Evolutionary conservation across 805 yeast genomes (phyloP).

Genomic region (Candida jianshihensis): DNA sequence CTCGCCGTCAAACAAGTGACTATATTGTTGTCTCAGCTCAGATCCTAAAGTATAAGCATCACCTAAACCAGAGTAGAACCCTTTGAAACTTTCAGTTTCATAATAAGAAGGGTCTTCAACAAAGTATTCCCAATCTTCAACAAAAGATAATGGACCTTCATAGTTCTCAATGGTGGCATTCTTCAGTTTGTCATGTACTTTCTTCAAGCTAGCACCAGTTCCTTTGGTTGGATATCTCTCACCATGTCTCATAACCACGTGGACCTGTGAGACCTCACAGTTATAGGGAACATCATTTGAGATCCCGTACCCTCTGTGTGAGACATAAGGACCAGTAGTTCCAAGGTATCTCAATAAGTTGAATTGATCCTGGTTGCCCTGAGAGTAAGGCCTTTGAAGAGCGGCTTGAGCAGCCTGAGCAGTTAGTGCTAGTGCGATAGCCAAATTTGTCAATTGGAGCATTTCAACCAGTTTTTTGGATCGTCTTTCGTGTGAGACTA

Average conservation of each 20-base stretch:
- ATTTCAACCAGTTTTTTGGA: no score
- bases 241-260: conserved; percentile 69
- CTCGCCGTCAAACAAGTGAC: conserved; percentile 30
- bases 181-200: conserved; percentile 27
- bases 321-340: conserved; percentile 52
- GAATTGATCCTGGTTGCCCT: conserved; percentile 13
- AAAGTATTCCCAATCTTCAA: conserved; percentile 48
- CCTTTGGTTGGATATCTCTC: conserved; percentile 60
- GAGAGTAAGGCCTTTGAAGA: conserved; percentile 13
- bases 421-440: neutral
- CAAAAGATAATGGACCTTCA: conserved; percentile 46
- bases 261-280: conserved; percentile 60
- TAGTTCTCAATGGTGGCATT: conserved; percentile 28
- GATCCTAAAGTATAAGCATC: conserved; percentile 40
- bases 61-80: conserved; percentile 40
- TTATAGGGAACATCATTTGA: conserved; percentile 38
- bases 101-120: conserved; percentile 31
- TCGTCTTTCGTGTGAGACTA: no score
- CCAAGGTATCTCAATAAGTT: conserved; percentile 38
- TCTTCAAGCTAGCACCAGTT: conserved; percentile 21
- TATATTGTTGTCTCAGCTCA: conserved; percentile 36
- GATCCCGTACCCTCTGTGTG: conserved; percentile 47
- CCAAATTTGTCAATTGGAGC: neutral
- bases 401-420: neutral
- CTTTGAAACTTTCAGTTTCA: conserved; percentile 33